These are phyloP conservation scores for Salix brachista DNA, from an alignment of 345 rosid species.

Conservation along the genomic window DNA sequence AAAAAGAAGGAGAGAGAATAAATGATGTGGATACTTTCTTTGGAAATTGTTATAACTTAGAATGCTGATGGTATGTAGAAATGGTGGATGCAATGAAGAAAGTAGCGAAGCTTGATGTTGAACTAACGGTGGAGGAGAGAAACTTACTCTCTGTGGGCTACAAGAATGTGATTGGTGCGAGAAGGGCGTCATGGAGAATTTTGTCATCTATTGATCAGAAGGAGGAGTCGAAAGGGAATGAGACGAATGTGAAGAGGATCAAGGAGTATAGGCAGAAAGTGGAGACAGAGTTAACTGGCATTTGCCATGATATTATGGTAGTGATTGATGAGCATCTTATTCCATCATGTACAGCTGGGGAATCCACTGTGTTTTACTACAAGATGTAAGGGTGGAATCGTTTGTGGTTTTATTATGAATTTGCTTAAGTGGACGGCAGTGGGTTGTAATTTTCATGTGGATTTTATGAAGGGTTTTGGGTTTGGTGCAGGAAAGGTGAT, in stretches of 20 bases:
- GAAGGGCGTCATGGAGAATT: conserved; percentile 67
- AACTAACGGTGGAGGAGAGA: conserved; percentile 55
- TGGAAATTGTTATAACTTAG: background rate
- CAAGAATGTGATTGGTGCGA: conserved; percentile 65
- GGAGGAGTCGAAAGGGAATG: conserved; percentile 53
- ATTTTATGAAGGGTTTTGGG: background rate
- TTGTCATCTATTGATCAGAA: conserved; percentile 66
- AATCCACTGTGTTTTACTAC: conserved; percentile 48
- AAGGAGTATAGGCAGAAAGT: conserved; percentile 44
- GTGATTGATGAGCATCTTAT: conserved; percentile 50
- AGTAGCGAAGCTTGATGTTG: conserved; percentile 50
- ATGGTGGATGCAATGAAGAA: conserved; percentile 69
- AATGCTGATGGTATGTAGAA: conserved; percentile 26
- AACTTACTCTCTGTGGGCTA: conserved; percentile 65
- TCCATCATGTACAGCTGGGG: conserved; percentile 39
- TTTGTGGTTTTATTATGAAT: background rate
- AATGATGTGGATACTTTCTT: background rate
- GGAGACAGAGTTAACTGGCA: conserved; percentile 39
- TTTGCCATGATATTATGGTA: conserved; percentile 42
- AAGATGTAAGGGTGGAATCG: conserved; percentile 35
- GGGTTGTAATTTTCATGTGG: background rate
- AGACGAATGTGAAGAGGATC: conserved; percentile 43
- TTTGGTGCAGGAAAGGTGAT: conserved; percentile 53
- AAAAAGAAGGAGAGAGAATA: background rate
- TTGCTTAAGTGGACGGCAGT: background rate